A percentile compares a stretch with the other conserved stretches of the same genome.
These are phyloP conservation scores for Ceratorhiza oryzae-sativae DNA, from an alignment of 1,284 basidiomycete species.

Conservation along the genomic window DNA sequence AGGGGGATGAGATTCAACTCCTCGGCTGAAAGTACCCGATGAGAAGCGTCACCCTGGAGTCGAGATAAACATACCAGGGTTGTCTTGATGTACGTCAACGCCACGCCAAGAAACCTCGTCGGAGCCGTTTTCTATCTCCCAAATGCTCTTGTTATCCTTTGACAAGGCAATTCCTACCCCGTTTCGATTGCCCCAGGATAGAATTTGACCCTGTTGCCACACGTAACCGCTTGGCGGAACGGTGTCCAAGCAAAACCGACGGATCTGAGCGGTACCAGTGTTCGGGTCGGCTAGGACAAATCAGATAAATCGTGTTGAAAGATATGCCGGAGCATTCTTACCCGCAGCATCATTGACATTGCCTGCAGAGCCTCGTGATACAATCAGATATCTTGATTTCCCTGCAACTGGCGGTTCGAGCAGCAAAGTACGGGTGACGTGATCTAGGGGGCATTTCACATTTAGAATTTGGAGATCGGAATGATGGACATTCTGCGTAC, in stretches of 20 bases:
- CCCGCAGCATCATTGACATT: conserved; percentile 57
- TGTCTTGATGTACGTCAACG: conserved; percentile 33
- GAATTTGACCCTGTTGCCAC: conserved; percentile 50
- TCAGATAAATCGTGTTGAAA: conserved; percentile 46
- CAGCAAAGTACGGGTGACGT: conserved; percentile 54
- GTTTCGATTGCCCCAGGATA: conserved; percentile 57
- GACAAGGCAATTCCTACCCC: conserved; percentile 54
- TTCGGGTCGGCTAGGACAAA: conserved; percentile 27
- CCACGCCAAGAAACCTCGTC: conserved; percentile 21
- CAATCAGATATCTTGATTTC: conserved; percentile 39
- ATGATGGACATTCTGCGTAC: background rate
- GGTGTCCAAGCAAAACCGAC: conserved; percentile 45
- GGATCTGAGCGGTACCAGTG: conserved; percentile 55
- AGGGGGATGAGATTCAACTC: conserved; percentile 24
- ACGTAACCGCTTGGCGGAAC: conserved; percentile 36
- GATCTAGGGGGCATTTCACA: conserved; percentile 47
- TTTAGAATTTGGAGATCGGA: background rate
- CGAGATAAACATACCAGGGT: conserved; percentile 2
- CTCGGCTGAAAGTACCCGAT: background rate
- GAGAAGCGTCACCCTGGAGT: background rate
- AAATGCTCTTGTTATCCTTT: conserved; percentile 46
- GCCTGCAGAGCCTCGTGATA: conserved; percentile 52
- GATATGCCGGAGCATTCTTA: background rate
- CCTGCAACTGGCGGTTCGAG: conserved; percentile 46
- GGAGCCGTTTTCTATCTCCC: conserved; percentile 56